Evolutionary conservation across 495 filamentous ascomycete genomes (phyloP), one percentile per base, ranked within the genome.

Genomic region (Penicillium arizonense): DNA sequence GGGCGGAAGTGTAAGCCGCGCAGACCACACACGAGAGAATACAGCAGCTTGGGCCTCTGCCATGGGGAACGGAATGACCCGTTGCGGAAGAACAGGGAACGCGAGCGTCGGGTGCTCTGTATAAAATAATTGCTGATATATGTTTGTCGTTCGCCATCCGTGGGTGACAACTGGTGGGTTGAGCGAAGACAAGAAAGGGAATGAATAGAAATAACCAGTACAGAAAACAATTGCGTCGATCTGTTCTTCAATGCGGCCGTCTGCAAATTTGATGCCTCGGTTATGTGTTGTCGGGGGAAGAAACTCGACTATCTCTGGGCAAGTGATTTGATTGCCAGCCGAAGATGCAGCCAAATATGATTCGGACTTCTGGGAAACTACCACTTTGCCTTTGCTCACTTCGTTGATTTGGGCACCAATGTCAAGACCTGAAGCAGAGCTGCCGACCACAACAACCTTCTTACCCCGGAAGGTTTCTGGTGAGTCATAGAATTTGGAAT

Each of bases 51-150:
- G 92, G n/a, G 78, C 82, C 62, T 96, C 89, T 1, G 84, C 74
- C 5, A 91, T 59, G 3, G 88, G 85, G 60, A 96, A 96, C 3
- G 93, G 92, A 21, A 95, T 85, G 10, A 96, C 82, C 54, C 88
- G 87, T 54, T 90, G 86, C 3, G 86, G 82, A 18, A 97, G 71
- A 0, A 80, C 87, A 0, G 87, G 77, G 56, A 96, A 91, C 2
- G 84, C 86, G 4, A 98, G 72, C 0, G 90, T 93, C 3, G 92
- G 89, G 44, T 89, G 80, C 3, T 81, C 70, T 12, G 80, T 84
- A 62, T 87, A 86, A 65, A 96, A 87, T 4, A 96, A 64, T 48
- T 97, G 89, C 52, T 87, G 77, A 54, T 90, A 96, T 3, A 88
- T 58, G 36, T 87, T 80, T 55, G 81, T 66, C 0, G 87, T 82